A percentile compares a stretch with the other conserved stretches of the same genome.
Conservation (phyloP, 257 asterid species). For the Paulownia fortunei region DNA sequence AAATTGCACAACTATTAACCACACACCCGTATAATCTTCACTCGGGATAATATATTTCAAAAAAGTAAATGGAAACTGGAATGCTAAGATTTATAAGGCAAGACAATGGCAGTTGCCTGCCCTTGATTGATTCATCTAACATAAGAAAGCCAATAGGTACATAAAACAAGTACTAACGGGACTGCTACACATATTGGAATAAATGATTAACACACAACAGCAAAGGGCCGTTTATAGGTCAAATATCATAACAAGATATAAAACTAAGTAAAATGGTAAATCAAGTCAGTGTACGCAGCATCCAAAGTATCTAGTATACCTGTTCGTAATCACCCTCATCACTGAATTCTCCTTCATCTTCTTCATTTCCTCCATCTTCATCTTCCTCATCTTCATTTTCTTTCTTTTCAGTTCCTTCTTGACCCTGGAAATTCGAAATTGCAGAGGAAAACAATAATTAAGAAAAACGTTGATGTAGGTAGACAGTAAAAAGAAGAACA, state of each 20-base stretch:
- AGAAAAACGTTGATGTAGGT: neutral
- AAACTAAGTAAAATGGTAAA: neutral
- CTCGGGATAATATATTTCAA: neutral
- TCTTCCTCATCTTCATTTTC: conserved; percentile 68
- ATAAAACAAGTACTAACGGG: neutral
- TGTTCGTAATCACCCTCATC: conserved; percentile 72
- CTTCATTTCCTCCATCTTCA: conserved; percentile 43
- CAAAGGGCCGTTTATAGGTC: neutral
- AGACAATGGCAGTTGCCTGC: neutral
- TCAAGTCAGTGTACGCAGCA: neutral
- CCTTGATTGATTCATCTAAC: neutral
- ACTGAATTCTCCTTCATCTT: conserved; percentile 60
- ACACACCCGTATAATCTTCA: neutral
- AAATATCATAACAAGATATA: neutral
- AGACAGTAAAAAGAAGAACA: neutral
- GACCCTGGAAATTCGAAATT: conserved; percentile 44
- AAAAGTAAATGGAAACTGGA: neutral
- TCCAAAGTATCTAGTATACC: conserved; percentile 38
- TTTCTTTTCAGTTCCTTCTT: conserved; percentile 47
- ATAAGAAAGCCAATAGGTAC: neutral
- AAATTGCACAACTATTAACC: conserved; percentile 14
- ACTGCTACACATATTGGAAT: neutral
- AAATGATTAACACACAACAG: neutral
- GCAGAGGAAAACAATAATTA: neutral
- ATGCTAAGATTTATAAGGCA: neutral